These are phyloP conservation scores for Skeletonema grethae DNA, from an alignment of 108 stramenopile species.

Conservation along the genomic window DNA sequence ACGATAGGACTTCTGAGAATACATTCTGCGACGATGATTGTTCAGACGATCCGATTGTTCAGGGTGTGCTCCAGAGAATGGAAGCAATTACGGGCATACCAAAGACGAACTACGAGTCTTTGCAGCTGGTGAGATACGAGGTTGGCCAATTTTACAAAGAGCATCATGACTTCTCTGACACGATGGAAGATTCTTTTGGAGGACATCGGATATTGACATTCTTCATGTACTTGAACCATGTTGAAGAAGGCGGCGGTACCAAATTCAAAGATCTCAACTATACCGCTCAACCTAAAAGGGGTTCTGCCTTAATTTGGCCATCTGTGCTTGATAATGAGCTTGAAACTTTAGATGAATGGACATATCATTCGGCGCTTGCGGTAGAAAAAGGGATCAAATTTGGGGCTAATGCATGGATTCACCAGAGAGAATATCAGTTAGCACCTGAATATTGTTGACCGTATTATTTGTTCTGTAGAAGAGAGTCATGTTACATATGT, in stretches of 20 bases:
- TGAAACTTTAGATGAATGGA: slow-evolving; percentile 48
- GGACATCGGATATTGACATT: slow-evolving; percentile 65
- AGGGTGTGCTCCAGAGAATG: slow-evolving; percentile 51
- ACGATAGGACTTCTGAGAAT: slow-evolving; percentile 33
- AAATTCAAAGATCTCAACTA: slow-evolving; percentile 43
- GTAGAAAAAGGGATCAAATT: slow-evolving; percentile 82
- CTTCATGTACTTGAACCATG: slow-evolving; percentile 65
- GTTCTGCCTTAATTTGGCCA: slow-evolving; percentile 67
- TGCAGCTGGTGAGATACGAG: slow-evolving; percentile 65
- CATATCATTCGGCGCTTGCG: slow-evolving; percentile 63
- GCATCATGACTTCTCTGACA: slow-evolving; percentile 41
- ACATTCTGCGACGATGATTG: slow-evolving; percentile 43
- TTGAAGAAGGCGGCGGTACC: slow-evolving; percentile 67
- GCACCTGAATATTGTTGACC: slow-evolving; percentile 25
- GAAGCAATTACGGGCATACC: slow-evolving; percentile 45
- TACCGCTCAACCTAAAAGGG: slow-evolving; percentile 41
- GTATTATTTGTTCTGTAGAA: too few species aligned
- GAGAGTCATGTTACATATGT: too few species aligned
- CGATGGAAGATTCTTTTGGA: slow-evolving; percentile 1
- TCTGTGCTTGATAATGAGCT: slow-evolving; percentile 40
- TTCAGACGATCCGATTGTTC: slow-evolving; percentile 35
- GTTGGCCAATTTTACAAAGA: slow-evolving; percentile 53
- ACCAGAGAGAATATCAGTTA: slow-evolving; percentile 44
- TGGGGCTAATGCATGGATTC: slow-evolving; percentile 79
- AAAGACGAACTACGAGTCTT: slow-evolving; percentile 50